Evolutionary conservation across 257 asterid genomes (phyloP), one percentile per base, ranked within the genome.

Genomic region (Coffea canephora): DNA sequence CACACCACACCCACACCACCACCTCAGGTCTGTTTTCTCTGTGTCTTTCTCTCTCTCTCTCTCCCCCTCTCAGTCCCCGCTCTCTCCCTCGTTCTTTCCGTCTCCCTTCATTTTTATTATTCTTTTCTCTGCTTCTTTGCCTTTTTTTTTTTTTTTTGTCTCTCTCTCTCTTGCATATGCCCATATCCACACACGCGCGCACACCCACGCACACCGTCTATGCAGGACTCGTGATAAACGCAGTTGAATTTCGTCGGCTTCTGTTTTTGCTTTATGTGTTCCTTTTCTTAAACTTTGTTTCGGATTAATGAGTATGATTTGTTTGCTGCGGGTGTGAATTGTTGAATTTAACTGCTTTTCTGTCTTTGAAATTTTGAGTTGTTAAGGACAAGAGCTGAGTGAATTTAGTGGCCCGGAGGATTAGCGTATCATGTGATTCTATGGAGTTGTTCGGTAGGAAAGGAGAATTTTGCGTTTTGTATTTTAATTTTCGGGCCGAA

Each of bases 31-130:
- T 12, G 31, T 83, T 73, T 71, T 84, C 68, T 67, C 48, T 70
- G 81, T 77, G 76, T 83, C 71, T 73, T 77, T 67, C 54, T 78
- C 75, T 84, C 71, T 82, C 73, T 79, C 71, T 23, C 67, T 15
- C n/a, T 34, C 71, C 72, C 12, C 19, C 45, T 77, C 31, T 31
- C 31, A 31, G 1, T 31, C 31, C 31, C 31, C 31, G 31, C 71
- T 23, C 67, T 15, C n/a, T 34, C 71, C 72, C 12, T 19, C 45
- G 31, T 31, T 31, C 31, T 31, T 31, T 77, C 69, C 71, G 79
- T 66, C 85, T 34, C 71, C 72, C 19, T 48, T 77, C 19, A 61
- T 49, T 39, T 79, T 34, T 46, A 31, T 39, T 49, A 55, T 14
- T 61, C n/a, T 68, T 57, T 9, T 64, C 0, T 8, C 18, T 69